Conservation (phyloP, 257 asterid species). For the Cordia subcordata region DNA sequence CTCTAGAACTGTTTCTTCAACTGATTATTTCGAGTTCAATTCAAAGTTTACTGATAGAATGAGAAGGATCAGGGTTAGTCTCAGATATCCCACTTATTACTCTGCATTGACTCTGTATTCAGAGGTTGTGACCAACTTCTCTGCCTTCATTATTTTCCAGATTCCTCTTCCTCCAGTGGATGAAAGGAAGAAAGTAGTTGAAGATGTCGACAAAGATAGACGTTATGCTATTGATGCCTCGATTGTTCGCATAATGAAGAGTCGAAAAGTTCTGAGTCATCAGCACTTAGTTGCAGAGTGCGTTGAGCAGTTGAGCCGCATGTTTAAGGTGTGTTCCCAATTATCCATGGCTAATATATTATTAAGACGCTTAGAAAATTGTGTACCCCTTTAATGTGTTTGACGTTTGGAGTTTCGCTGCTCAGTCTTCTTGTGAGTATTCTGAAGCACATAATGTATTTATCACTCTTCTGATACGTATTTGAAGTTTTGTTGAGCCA, state of each 20-base stretch:
- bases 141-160: conserved; percentile 17
- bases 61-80: conserved; percentile 51
- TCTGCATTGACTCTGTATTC: background rate
- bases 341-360: no score
- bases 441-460: no score
- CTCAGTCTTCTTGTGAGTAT: no score
- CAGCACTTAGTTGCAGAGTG: conserved; percentile 50
- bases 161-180: conserved; percentile 51
- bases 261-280: conserved; percentile 45
- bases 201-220: conserved; percentile 50
- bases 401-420: no score
- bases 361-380: background rate
- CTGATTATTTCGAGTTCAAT: conserved; percentile 43
- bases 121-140: background rate
- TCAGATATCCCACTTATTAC: background rate
- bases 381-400: no score
- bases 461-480: no score
- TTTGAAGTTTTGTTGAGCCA: no score
- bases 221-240: conserved; percentile 48
- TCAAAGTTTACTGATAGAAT: conserved; percentile 47
- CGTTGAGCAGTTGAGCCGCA: conserved; percentile 41
- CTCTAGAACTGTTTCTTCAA: conserved; percentile 28
- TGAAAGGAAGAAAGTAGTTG: conserved; percentile 51
- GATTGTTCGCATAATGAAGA: conserved; percentile 58
- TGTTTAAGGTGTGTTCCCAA: conserved; percentile 26